phyloP scores from a whole-genome alignment of 441 rosid species.

The Breynia disticha region DNA sequence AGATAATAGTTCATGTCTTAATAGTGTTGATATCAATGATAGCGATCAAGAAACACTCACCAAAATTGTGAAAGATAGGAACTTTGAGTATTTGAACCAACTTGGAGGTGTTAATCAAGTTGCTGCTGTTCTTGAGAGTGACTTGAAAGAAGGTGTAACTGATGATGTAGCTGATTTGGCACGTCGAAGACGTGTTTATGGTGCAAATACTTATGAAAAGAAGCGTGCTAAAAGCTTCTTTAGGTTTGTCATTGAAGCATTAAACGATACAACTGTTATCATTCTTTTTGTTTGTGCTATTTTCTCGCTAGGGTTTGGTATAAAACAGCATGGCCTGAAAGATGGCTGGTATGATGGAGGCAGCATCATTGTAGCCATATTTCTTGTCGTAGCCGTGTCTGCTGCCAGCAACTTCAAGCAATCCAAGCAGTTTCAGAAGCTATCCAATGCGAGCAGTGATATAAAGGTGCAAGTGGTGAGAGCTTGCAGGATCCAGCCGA shows the following conservation, averaged over 20 bases:
- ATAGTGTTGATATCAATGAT: not conserved
- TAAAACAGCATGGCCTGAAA: conserved; percentile 28
- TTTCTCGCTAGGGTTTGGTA: conserved; percentile 30
- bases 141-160: conserved; percentile 19
- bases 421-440: conserved; percentile 26
- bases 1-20: not conserved
- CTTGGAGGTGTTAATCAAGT: conserved; percentile 26
- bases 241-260: conserved; percentile 30
- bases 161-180: conserved; percentile 17
- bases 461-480: conserved; percentile 31
- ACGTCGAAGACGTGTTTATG: conserved; percentile 19
- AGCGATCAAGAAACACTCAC: conserved; percentile 14
- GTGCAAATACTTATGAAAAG: conserved; percentile 21
- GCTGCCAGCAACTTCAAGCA: conserved; percentile 33
- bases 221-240: conserved; percentile 22
- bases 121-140: conserved; percentile 18
- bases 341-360: conserved; percentile 53
- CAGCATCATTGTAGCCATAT: conserved; percentile 31
- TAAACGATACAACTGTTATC: conserved; percentile 31
- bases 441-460: conserved; percentile 24
- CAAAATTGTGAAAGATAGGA: conserved; percentile 25
- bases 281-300: conserved; percentile 35
- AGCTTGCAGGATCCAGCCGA: conserved; percentile 17
- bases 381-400: conserved; percentile 28
- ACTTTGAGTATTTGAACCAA: conserved; percentile 10